phyloP scores from a whole-genome alignment of 345 rosid genomes.

The Salix viminalis region DNA sequence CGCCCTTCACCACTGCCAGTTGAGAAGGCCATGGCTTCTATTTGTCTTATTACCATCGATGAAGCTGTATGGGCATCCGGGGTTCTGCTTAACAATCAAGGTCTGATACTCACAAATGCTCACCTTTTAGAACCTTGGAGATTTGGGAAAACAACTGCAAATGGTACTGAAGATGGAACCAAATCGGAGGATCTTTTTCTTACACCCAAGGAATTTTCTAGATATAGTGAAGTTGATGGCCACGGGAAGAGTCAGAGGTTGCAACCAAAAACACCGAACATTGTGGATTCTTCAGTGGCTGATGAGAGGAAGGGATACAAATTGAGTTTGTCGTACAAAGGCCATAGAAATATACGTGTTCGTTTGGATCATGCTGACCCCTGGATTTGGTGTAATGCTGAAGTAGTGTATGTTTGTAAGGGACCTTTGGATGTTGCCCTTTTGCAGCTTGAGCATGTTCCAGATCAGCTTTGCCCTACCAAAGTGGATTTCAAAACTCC shows the following conservation, averaged over 20 bases:
- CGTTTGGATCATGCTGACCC: conserved; percentile 61
- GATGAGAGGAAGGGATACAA: conserved; percentile 29
- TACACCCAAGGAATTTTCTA: conserved; percentile 29
- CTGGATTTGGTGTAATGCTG: conserved; percentile 80
- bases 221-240: conserved; percentile 24
- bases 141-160: conserved; percentile 60
- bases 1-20: conserved; percentile 27
- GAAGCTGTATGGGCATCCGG: conserved; percentile 96
- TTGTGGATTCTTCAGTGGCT: conserved; percentile 23
- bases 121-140: conserved; percentile 97
- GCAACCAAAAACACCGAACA: conserved; percentile 15
- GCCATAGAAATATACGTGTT: conserved; percentile 50
- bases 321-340: conserved; percentile 32
- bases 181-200: conserved; percentile 13
- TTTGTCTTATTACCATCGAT: conserved; percentile 72
- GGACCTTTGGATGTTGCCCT: conserved; percentile 85
- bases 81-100: conserved; percentile 68
- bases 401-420: conserved; percentile 62
- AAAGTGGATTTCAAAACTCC: conserved; percentile 46
- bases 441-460: conserved; percentile 57
- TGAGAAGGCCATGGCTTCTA: conserved; percentile 63
- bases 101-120: conserved; percentile 86
- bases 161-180: conserved; percentile 31
- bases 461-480: conserved; percentile 55
- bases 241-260: conserved; percentile 20